Evolutionary conservation across 495 filamentous ascomycete species (phyloP), one percentile per base, ranked within the genome.

Genomic region (Trichoderma asperelloides): DNA sequence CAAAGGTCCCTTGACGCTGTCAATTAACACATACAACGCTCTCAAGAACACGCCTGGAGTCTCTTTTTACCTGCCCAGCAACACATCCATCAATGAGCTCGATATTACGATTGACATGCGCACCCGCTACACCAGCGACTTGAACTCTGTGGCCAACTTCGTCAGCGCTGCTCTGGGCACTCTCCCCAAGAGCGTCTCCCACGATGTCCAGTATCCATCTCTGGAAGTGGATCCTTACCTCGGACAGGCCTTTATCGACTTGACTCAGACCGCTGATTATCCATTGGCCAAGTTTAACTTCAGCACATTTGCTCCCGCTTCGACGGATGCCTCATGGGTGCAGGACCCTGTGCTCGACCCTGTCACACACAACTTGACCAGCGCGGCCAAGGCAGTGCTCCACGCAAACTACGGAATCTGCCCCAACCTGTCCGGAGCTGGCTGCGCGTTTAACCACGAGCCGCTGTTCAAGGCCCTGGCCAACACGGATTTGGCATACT

Each of bases 381-480:
- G 80, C 70, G 82, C 84, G 60, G 74, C 77, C 23, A 77, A 81
- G 15, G 84, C 82, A 1, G 81, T 80, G 4, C 70, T 87, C 16
- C 81, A 82, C 68, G 79, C 80, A 1, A 81, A 80, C 71, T 85
- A 84, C 67, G 77, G 75, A 7, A 86, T 86, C 65, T 73, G 72
- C 66, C 0, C 75, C 62, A 11, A 69, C 55, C 2, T 65, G 12
- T 30, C 33, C 51, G 47, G 47, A 21, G 47, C 47, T 21, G 47
- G 47, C 23, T 73, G 77, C 12, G 73, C 71, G 3, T 80, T 77
- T 65, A 79, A 77, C 12, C 84, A 87, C 73, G 82, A 80, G 65
- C 81, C 83, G 1, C 74, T 74, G 7, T 87, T 86, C 73, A 74
- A 79, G 28, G 75, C 74, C 0, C 77, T 82, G 0, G 81, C 84